Evolutionary conservation across 176 grass and related monocot genomes (phyloP), one percentile per base, ranked within the genome.

Genomic region (sorghum (Sorghum bicolor)): DNA sequence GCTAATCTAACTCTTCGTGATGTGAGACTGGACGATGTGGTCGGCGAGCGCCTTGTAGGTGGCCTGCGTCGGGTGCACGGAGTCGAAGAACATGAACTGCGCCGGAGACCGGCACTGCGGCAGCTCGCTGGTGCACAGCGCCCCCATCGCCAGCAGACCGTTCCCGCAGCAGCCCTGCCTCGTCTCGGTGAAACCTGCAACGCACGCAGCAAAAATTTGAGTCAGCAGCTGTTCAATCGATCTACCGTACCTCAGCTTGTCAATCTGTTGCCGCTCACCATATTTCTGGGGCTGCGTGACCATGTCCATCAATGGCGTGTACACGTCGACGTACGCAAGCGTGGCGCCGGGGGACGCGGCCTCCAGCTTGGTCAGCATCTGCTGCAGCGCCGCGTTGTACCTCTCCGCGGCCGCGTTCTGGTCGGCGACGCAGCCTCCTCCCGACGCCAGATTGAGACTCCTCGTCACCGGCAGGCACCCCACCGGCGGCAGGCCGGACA

Each of bases 21-120:
- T 8, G 10, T 86, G 62, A 30, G 79, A 25, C 47, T 83, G 44
- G 79, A 86, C 63, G 75, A 92, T 66, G 50, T 72, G 78, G 37
- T 79, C 78, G 32, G 91, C 87, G 12, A 93, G 78, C 24, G 72
- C 76, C 82, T 75, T 83, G 74, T 93, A 93, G 48, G 87, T 74
- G 28, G 84, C 73, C 72, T 93, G 84, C 50, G 91, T 84, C n/a
- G 91, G 91, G 79, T 93, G 91, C 24, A 93, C 91, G 0, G 87
- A 87, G 58, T 93, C 91, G 76, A 89, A 93, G 64, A 93, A 90
- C 81, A 93, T 82, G 82, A 64, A 90, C 8, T 67, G 28, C 47
- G 55, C 75, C 48, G 91, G 87, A 22, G 84, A 87, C 66, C 10
- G 6, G 60, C 91, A 93, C 69, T 29, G 74, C 77, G 57, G 75